Conservation (phyloP, 208 protist species). For the Trypanosoma cruzi region DNA sequence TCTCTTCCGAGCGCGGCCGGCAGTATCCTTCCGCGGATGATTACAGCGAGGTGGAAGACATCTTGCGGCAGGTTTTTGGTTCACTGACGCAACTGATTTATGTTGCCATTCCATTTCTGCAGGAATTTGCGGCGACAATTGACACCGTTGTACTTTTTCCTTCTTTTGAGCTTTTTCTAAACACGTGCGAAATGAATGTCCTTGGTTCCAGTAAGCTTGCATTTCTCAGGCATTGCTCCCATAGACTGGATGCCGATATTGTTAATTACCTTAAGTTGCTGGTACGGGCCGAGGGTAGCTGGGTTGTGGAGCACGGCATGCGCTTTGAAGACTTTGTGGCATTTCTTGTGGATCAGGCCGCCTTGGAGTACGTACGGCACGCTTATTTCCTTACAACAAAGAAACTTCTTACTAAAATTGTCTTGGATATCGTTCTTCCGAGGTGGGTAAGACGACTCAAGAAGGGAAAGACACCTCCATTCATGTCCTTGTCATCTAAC, state of each 20-base stretch:
- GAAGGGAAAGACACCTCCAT: neutral
- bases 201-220: slow-evolving; percentile 17
- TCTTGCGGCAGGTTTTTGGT: slow-evolving; percentile 4
- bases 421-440: slow-evolving; percentile 7
- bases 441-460: slow-evolving; percentile 12
- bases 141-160: slow-evolving; percentile 17
- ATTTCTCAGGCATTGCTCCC: slow-evolving; percentile 8
- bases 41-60: neutral
- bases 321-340: slow-evolving; percentile 19
- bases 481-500: neutral
- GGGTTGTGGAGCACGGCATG: slow-evolving; percentile 19
- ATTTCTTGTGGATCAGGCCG: slow-evolving; percentile 23
- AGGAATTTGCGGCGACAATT: slow-evolving; percentile 1
- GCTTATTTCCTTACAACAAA: slow-evolving; percentile 11
- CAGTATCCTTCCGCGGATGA: neutral
- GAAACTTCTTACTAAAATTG: slow-evolving; percentile 6
- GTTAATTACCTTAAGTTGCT: slow-evolving; percentile 12
- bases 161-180: slow-evolving; percentile 27
- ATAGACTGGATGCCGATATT: slow-evolving; percentile 1
- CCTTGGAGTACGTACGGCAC: slow-evolving; percentile 17
- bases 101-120: slow-evolving; percentile 7
- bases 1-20: too few relatives aligned
- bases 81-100: slow-evolving; percentile 15
- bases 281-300: neutral
- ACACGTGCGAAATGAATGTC: slow-evolving; percentile 10